Base-by-base conservation (phyloP, 495 filamentous ascomycete species). In the Oidiodendron maius region DNA sequence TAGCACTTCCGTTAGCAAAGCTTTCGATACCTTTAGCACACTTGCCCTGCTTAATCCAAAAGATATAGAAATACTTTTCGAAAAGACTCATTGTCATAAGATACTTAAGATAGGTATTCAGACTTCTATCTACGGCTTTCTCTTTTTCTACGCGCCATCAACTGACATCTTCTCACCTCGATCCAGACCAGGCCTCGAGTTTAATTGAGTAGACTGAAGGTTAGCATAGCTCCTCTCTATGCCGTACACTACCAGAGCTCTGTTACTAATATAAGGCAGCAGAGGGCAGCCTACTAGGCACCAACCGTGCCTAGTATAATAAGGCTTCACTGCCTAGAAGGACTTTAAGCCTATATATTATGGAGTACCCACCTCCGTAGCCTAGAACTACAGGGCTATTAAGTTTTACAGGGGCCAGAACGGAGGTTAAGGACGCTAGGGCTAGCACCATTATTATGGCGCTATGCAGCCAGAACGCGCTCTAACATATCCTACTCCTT, bases 341-440 rank as follows among this genome's bases (percentile, higher is more conserved):
- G n/a, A n/a, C n/a, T n/a, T n/a, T n/a, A n/a, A n/a, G n/a, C n/a
- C n/a, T n/a, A n/a, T n/a, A n/a, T n/a, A n/a, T n/a, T n/a, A n/a
- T n/a, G n/a, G n/a, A n/a, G n/a, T n/a, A n/a, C n/a, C n/a, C n/a
- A n/a, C n/a, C n/a, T n/a, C n/a, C n/a, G n/a, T n/a, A n/a, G n/a
- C n/a, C n/a, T n/a, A n/a, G n/a, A n/a, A n/a, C n/a, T n/a, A n/a
- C n/a, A n/a, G n/a, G n/a, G n/a, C n/a, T n/a, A n/a, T n/a, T n/a
- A n/a, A n/a, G n/a, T n/a, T n/a, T n/a, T n/a, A n/a, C n/a, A n/a
- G n/a, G n/a, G n/a, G n/a, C n/a, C n/a, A n/a, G n/a, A n/a, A n/a
- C n/a, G n/a, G n/a, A n/a, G n/a, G n/a, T n/a, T n/a, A 25, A 18
- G 41, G 41, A 44, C 24, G 41, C 41, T 44, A 44, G 30, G 22